These are phyloP conservation scores for Cymbidium sinense DNA, from an alignment of 106 monocot species.

Conservation along the genomic window DNA sequence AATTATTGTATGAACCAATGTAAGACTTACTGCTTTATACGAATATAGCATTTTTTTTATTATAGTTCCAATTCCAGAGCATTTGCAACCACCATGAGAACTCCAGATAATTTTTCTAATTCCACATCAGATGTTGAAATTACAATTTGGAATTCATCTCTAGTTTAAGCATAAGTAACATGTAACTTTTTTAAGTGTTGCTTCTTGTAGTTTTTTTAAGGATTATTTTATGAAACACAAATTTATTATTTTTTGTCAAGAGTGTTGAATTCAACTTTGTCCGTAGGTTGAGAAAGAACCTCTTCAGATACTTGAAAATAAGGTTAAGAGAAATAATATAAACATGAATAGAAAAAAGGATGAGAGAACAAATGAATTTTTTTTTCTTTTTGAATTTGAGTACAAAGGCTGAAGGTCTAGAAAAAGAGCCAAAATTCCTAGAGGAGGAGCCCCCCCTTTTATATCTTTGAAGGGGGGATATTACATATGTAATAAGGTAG, in stretches of 20 bases:
- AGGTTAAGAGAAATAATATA: too few species aligned
- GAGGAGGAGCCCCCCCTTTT: too few species aligned
- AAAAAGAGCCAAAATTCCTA: too few species aligned
- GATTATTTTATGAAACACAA: not conserved
- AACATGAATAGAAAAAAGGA: too few species aligned
- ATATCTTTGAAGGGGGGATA: too few species aligned
- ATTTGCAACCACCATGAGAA: not conserved
- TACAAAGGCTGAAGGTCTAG: too few species aligned
- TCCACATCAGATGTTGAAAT: not conserved
- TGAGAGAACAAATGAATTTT: too few species aligned
- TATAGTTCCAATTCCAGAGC: not conserved
- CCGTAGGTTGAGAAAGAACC: too few species aligned
- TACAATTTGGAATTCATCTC: not conserved
- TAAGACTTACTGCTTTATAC: slow-evolving; percentile 23
- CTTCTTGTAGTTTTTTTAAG: not conserved
- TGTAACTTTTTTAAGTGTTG: not conserved
- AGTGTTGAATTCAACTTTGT: too few species aligned
- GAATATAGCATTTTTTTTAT: not conserved
- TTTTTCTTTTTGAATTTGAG: too few species aligned
- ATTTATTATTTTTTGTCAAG: not conserved
- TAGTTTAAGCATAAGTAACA: not conserved
- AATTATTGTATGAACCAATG: slow-evolving; percentile 86
- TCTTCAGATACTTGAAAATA: too few species aligned
- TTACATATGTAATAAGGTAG: too few species aligned
- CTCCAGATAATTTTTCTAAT: not conserved